phyloP scores from a whole-genome alignment of 2,329 filamentous ascomycete species.

The Fusarium nematophilum region DNA sequence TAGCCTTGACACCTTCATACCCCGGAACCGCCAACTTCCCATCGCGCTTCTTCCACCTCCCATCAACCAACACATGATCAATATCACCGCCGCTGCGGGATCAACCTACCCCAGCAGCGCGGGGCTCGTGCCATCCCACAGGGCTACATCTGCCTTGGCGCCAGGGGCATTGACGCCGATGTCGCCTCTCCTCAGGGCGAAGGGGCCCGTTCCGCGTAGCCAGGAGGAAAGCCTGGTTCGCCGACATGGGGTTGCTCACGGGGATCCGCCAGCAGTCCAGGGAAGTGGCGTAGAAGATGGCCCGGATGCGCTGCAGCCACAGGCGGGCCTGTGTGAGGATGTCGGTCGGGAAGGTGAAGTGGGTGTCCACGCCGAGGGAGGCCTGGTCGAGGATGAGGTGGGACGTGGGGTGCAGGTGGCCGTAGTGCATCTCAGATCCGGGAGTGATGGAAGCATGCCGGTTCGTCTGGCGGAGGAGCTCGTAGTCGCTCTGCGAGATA shows the following conservation, averaged over 20 bases:
- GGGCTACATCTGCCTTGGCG: neutral
- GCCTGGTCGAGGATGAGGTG: slow-evolving; percentile 59
- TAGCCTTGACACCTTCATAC: neutral
- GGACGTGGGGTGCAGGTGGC: too few relatives aligned
- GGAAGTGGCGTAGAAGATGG: neutral
- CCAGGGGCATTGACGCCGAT: slow-evolving; percentile 49
- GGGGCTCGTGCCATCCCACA: neutral
- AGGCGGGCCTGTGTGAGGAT: slow-evolving; percentile 61
- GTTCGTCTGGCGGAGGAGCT: too few relatives aligned
- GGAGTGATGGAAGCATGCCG: too few relatives aligned
- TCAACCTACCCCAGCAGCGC: neutral
- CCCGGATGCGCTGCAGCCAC: slow-evolving; percentile 59
- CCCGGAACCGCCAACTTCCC: slow-evolving; percentile 4
- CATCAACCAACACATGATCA: slow-evolving; percentile 10
- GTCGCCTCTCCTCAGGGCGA: slow-evolving; percentile 59
- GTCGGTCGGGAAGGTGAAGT: slow-evolving; percentile 60
- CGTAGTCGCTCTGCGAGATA: too few relatives aligned
- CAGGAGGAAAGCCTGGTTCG: slow-evolving; percentile 63
- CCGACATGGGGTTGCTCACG: slow-evolving; percentile 59
- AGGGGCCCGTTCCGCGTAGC: slow-evolving; percentile 61
- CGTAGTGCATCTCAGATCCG: too few relatives aligned
- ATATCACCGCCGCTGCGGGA: slow-evolving; percentile 12
- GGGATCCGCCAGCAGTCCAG: slow-evolving; percentile 54
- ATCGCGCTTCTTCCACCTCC: slow-evolving; percentile 10
- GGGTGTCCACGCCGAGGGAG: slow-evolving; percentile 61